These are phyloP conservation scores for Jatropha curcas DNA, from an alignment of 345 rosid species.

Conservation along the genomic window DNA sequence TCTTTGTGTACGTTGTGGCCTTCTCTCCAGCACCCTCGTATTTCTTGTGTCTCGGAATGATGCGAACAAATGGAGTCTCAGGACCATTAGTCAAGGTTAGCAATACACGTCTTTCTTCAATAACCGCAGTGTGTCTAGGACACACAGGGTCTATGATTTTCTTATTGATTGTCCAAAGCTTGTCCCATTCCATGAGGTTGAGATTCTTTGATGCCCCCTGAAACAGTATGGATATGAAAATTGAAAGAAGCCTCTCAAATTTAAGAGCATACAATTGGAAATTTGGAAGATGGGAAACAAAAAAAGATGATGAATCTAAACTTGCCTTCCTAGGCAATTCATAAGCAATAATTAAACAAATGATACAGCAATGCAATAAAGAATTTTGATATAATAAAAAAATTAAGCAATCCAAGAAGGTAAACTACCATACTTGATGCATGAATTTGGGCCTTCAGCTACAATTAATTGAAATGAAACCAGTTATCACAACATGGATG, in stretches of 20 bases:
- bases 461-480: not conserved
- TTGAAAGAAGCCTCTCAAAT: conserved; percentile 1
- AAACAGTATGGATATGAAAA: conserved; percentile 17
- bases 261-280: not conserved
- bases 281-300: not conserved
- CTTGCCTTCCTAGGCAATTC: not conserved
- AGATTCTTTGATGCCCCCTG: conserved; percentile 95
- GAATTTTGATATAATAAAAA: not conserved
- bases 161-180: conserved; percentile 94
- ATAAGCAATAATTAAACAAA: not conserved
- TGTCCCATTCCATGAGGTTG: conserved; percentile 98
- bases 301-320: not conserved
- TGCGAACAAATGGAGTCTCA: conserved; percentile 63
- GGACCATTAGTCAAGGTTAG: conserved; percentile 67
- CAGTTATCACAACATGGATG: not conserved
- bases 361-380: not conserved
- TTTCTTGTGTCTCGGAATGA: conserved; percentile 86
- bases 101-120: conserved; percentile 57
- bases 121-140: conserved; percentile 91
- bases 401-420: not conserved
- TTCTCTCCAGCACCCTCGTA: conserved; percentile 93
- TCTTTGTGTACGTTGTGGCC: conserved; percentile 76
- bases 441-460: not conserved
- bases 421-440: not conserved
- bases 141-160: conserved; percentile 91